Evolutionary conservation across 805 yeast genomes (phyloP).

Genomic region (Starmerella scarabaei): DNA sequence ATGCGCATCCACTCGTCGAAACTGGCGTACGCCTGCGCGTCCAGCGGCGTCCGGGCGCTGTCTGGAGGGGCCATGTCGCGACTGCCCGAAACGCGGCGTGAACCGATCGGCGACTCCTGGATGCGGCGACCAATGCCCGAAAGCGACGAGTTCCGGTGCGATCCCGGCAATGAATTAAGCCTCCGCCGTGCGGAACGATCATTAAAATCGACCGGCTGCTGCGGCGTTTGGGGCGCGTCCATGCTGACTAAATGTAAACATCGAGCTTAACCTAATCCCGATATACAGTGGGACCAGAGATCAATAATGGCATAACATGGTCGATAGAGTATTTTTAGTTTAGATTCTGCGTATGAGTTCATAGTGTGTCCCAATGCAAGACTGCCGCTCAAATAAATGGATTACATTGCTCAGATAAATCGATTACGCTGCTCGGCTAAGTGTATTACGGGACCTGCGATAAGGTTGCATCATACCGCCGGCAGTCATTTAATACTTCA

Average conservation of each 20-base stretch:
- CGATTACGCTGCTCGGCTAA: too few species aligned
- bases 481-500: too few species aligned
- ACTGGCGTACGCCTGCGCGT: slow-evolving; percentile 27
- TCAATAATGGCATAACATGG: too few species aligned
- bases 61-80: background rate
- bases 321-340: too few species aligned
- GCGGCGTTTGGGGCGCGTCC: slow-evolving; percentile 12
- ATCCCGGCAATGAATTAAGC: slow-evolving; percentile 4
- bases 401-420: too few species aligned
- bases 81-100: background rate
- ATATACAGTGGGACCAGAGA: too few species aligned
- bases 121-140: slow-evolving; percentile 13
- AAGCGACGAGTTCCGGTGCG: slow-evolving; percentile 2
- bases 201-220: slow-evolving; percentile 10
- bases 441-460: too few species aligned
- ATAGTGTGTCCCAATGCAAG: too few species aligned
- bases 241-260: background rate
- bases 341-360: too few species aligned
- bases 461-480: too few species aligned
- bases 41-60: too few species aligned
- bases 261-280: background rate
- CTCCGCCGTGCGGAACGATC: slow-evolving; percentile 13
- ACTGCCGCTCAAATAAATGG: too few species aligned
- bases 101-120: slow-evolving; percentile 11
- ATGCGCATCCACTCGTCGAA: slow-evolving; percentile 67